Evolutionary conservation across 768 basidiomycete genomes (phyloP), one percentile per base, ranked within the genome.

Genomic region (Suillus hirtellus): DNA sequence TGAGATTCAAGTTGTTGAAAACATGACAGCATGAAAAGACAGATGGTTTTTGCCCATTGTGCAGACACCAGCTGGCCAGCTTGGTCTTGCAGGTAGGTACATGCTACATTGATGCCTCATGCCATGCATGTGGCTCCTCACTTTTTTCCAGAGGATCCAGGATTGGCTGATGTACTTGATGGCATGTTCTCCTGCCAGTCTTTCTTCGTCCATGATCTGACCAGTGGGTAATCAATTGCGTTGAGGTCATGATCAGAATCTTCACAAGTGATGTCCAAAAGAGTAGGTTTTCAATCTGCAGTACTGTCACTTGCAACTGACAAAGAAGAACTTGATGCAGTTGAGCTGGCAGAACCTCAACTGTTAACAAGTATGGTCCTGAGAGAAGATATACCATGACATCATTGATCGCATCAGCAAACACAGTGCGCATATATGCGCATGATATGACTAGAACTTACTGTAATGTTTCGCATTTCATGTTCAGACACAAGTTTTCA

Each of bases 141-240:
- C 44, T 46, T 46, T 10, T 46, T 46, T 0, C 44, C 44, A 46
- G 44, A 46, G n/a, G 44, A 46, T 46, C 44, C 44, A 46, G 44
- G 44, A 46, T n/a, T 46, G 44, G 44, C 44, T 5, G 9, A n/a
- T 46, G 44, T 46, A 46, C 44, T 46, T n/a, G 44, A 46, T 4
- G n/a, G 44, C 44, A 46, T 46, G 44, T 46, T 46, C 44, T 46
- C 44, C 44, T 46, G 44, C 44, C 44, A n/a, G 44, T 46, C 44
- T 46, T 46, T 46, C n/a, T 46, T 46, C 4, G 9, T 46, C 44
- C 44, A 46, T 46, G 44, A 46, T 46, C n/a, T 46, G 44, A 46
- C 44, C 43, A 44, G 43, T 8, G 19, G 43, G 43, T n/a, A 44
- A 44, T 44, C 17, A 9, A 44, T 44, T 44, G 43, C 11, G n/a